Evolutionary conservation across 2,329 filamentous ascomycete genomes (phyloP).

Genomic region (Ambrosiella beaveri): DNA sequence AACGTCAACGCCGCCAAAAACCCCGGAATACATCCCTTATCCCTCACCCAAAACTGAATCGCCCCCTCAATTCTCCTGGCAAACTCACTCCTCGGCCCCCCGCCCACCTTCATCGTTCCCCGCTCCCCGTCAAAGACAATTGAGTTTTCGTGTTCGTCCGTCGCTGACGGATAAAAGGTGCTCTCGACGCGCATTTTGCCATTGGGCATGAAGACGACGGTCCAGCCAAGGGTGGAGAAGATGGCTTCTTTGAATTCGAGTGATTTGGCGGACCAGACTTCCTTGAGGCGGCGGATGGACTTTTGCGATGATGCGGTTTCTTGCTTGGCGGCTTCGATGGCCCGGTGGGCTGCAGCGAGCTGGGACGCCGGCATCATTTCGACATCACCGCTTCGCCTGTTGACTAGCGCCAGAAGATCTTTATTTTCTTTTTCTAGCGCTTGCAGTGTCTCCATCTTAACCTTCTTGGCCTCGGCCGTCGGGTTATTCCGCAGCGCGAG

Average conservation of each 20-base stretch:
- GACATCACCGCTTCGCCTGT: slow-evolving; percentile 16
- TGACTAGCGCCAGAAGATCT: slow-evolving; percentile 57
- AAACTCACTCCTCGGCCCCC: slow-evolving; percentile 73
- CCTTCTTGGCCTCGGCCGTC: slow-evolving; percentile 65
- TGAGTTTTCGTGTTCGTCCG: slow-evolving; percentile 53
- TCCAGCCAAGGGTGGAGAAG: slow-evolving; percentile 81
- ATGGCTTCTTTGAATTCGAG: slow-evolving; percentile 93
- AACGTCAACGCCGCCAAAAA: slow-evolving; percentile 81
- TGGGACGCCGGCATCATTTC: slow-evolving; percentile 60
- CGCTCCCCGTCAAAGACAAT: slow-evolving; percentile 83
- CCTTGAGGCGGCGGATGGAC: slow-evolving; percentile 66
- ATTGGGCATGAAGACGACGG: slow-evolving; percentile 90
- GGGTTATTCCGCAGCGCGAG: slow-evolving; percentile 84
- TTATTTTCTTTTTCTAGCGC: slow-evolving; percentile 70
- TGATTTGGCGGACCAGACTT: slow-evolving; percentile 82
- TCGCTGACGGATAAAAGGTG: slow-evolving; percentile 58
- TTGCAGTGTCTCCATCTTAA: slow-evolving; percentile 65
- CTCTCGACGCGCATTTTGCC: slow-evolving; percentile 84
- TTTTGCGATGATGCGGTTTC: slow-evolving; percentile 63
- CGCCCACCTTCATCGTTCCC: slow-evolving; percentile 95
- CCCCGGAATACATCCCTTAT: slow-evolving; percentile 82
- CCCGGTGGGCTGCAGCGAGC: slow-evolving; percentile 56
- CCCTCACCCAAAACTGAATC: slow-evolving; percentile 91
- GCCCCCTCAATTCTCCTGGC: slow-evolving; percentile 68
- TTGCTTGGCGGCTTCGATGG: slow-evolving; percentile 53